These are phyloP conservation scores for Candida ulmi DNA, from an alignment of 805 yeast species.

Conservation along the genomic window DNA sequence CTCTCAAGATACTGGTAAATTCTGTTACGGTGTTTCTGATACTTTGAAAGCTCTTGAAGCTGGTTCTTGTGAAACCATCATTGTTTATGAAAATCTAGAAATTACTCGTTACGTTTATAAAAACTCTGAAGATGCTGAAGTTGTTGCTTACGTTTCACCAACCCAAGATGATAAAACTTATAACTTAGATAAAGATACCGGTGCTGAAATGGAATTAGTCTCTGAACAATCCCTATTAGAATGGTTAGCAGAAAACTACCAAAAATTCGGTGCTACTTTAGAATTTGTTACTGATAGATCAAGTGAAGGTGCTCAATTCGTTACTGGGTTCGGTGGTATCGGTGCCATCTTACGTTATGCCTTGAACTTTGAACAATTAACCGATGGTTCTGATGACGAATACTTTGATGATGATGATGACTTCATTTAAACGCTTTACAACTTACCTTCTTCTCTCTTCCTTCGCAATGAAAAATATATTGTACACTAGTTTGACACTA, in stretches of 20 bases:
- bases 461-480: not conserved
- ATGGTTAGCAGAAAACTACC: slow-evolving; percentile 98
- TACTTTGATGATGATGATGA: slow-evolving; percentile 59
- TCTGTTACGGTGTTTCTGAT: slow-evolving; percentile 96
- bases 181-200: slow-evolving; percentile 50
- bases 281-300: slow-evolving; percentile 97
- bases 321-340: slow-evolving; percentile 97
- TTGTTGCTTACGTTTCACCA: slow-evolving; percentile 68
- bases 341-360: slow-evolving; percentile 96
- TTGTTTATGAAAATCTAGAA: slow-evolving; percentile 90
- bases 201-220: slow-evolving; percentile 1
- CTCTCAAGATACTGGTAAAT: slow-evolving; percentile 94
- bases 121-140: slow-evolving; percentile 74
- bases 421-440: slow-evolving; percentile 13
- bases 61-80: slow-evolving; percentile 91
- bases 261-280: slow-evolving; percentile 87
- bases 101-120: slow-evolving; percentile 78
- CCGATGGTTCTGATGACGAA: slow-evolving; percentile 87
- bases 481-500: not conserved
- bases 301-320: slow-evolving; percentile 98
- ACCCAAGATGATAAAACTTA: slow-evolving; percentile 69
- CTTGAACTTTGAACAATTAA: slow-evolving; percentile 94
- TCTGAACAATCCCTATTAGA: slow-evolving; percentile 23
- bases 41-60: slow-evolving; percentile 93
- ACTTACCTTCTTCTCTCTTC: not conserved